phyloP scores from a whole-genome alignment of 352 stramenopile species.

The Thraustotheca clavata region DNA sequence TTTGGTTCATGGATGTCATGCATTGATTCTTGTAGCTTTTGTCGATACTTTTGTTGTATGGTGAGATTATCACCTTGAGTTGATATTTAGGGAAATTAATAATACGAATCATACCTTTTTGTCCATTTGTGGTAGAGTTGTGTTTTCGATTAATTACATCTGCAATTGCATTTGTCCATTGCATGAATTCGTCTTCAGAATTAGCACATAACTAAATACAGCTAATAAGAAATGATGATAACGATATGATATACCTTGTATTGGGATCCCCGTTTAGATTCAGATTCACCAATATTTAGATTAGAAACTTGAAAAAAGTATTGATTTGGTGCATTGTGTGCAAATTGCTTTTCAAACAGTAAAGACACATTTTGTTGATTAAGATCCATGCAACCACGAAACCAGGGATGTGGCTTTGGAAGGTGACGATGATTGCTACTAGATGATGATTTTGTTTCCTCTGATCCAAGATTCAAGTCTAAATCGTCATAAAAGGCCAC shows the following conservation, averaged over 20 bases:
- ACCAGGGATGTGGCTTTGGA: conserved; percentile 71
- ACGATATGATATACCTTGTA: conserved; percentile 52
- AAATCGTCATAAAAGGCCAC: conserved; percentile 15
- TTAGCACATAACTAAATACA: conserved; percentile 53
- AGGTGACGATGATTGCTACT: not conserved
- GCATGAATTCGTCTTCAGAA: conserved; percentile 64
- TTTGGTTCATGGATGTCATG: conserved; percentile 8
- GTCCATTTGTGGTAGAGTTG: not conserved
- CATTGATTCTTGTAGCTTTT: conserved; percentile 46
- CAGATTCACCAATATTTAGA: conserved; percentile 59
- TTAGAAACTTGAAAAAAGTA: conserved; percentile 82
- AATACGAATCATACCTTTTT: not conserved
- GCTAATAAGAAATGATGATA: not conserved
- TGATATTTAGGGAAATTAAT: conserved; percentile 12
- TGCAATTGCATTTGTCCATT: conserved; percentile 68
- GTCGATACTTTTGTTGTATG: conserved; percentile 72
- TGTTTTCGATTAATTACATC: conserved; percentile 73
- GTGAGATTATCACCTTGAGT: conserved; percentile 45
- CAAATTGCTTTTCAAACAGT: conserved; percentile 72
- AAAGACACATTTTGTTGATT: conserved; percentile 68
- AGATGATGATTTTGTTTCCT: conserved; percentile 20
- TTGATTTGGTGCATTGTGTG: conserved; percentile 62
- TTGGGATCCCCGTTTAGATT: conserved; percentile 71
- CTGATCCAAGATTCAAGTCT: conserved; percentile 3
- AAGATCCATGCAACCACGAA: conserved; percentile 63